Conservation (phyloP, 345 rosid genomes). For the Gossypium raimondii region DNA sequence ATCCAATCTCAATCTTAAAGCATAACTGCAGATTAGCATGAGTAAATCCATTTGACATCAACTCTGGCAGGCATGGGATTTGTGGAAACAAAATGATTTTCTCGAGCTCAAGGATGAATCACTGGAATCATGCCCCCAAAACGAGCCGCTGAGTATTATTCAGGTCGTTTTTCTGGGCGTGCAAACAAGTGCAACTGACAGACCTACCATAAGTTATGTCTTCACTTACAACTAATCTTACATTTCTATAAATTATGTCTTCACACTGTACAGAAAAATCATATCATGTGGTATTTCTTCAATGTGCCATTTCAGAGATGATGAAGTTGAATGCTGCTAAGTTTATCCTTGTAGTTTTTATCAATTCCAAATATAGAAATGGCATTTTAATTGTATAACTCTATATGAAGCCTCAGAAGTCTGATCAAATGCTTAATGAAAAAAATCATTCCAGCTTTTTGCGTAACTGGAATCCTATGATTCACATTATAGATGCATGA, state of each 20-base stretch:
- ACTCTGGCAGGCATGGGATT: conserved; percentile 35
- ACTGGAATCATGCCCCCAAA: background rate
- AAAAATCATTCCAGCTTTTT: background rate
- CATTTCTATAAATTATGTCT: background rate
- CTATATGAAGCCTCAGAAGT: background rate
- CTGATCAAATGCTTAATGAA: background rate
- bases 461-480: background rate
- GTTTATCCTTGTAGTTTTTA: background rate
- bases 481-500: background rate
- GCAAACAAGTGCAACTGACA: conserved; percentile 12
- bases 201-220: conserved; percentile 20
- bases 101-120: background rate
- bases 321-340: background rate
- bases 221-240: conserved; percentile 13
- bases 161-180: conserved; percentile 12
- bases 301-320: background rate
- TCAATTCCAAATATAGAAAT: background rate
- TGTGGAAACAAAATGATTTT: conserved; percentile 23
- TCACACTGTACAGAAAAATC: too few relatives aligned
- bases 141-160: conserved; percentile 9
- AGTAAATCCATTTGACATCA: background rate
- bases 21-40: background rate
- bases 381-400: background rate
- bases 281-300: background rate
- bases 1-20: background rate